Evolutionary conservation across 2,329 filamentous ascomycete species (phyloP).

Genomic region (Cladosporium sp.): DNA sequence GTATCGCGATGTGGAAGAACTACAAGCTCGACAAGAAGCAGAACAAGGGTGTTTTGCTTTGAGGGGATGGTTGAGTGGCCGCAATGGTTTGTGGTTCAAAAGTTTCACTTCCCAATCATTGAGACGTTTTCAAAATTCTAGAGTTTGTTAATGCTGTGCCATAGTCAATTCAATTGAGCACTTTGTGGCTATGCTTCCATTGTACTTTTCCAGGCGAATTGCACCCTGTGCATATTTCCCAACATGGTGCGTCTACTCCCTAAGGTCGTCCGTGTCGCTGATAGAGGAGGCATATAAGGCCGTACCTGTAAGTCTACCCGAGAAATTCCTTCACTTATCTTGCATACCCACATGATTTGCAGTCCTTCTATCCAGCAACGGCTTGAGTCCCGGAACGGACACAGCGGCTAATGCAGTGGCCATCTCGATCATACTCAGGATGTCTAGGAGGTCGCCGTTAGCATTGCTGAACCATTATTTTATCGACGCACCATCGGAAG

Average conservation of each 20-base stretch:
- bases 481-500: not conserved
- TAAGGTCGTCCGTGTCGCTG: too few relatives aligned
- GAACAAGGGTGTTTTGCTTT: slow-evolving; percentile 33
- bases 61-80: not conserved
- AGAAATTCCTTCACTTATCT: not conserved
- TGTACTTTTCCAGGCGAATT: too few relatives aligned
- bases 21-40: slow-evolving; percentile 34
- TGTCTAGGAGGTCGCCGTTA: not conserved
- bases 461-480: not conserved
- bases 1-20: slow-evolving; percentile 33
- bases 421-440: slow-evolving; percentile 16
- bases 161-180: too few relatives aligned
- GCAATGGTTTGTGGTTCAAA: too few relatives aligned
- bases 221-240: too few relatives aligned
- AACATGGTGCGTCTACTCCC: too few relatives aligned
- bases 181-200: too few relatives aligned
- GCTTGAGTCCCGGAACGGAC: slow-evolving; percentile 14
- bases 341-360: not conserved
- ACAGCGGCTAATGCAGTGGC: slow-evolving; percentile 13
- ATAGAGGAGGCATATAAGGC: too few relatives aligned
- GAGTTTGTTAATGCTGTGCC: too few relatives aligned
- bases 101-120: too few relatives aligned
- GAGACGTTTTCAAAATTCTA: too few relatives aligned
- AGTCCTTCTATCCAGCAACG: slow-evolving; percentile 9
- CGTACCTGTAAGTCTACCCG: not conserved